These are phyloP conservation scores for Stenocarpella maydis DNA, from an alignment of 2,329 filamentous ascomycete genomes.

Conservation along the genomic window DNA sequence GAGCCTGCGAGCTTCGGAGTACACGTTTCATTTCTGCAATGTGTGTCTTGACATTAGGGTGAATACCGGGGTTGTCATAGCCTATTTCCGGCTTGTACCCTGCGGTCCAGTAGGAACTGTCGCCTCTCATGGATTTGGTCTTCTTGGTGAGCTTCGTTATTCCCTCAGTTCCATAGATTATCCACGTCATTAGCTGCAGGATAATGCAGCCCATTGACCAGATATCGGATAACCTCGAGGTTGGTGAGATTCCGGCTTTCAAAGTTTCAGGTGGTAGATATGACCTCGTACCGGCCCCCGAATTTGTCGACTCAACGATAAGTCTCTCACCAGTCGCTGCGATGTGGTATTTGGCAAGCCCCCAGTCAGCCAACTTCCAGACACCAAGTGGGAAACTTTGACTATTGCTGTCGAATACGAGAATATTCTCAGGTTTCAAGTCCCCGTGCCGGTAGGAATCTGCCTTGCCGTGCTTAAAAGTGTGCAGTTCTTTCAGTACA, in stretches of 20 bases:
- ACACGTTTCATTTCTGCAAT: background rate
- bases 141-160: background rate
- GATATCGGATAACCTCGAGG: conserved; percentile 18
- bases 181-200: conserved; percentile 11
- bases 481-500: conserved; percentile 19
- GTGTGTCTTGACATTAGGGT: background rate
- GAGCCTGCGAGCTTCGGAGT: background rate
- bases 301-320: no score
- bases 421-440: conserved; percentile 29
- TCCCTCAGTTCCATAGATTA: background rate
- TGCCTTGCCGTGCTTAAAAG: background rate
- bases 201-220: conserved; percentile 26
- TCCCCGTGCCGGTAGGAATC: conserved; percentile 25
- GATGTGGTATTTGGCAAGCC: background rate
- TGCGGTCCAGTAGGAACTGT: background rate
- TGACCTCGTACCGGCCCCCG: background rate
- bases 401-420: background rate
- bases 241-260: background rate
- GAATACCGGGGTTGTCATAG: background rate
- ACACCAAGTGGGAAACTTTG: background rate
- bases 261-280: background rate
- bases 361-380: conserved; percentile 21
- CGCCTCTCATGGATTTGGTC: background rate
- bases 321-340: background rate
- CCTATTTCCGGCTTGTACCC: background rate